Base-by-base conservation (phyloP, 345 rosid genomes). In the Pugionium dolabratum region DNA sequence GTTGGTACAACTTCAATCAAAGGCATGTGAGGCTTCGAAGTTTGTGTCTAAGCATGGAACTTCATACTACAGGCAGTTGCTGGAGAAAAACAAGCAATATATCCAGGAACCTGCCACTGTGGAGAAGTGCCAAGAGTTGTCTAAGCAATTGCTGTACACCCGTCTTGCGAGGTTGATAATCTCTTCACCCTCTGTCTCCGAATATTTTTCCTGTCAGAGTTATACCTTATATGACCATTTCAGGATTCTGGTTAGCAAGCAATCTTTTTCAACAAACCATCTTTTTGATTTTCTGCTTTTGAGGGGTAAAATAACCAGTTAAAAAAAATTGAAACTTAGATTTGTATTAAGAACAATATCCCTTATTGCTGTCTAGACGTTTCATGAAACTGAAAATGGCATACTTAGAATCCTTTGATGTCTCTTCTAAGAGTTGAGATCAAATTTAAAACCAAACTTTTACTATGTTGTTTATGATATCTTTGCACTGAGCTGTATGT, bases 61-160 rank as follows among this genome's bases (percentile, higher is more conserved):
- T 75, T 64, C 83, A 37, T 91, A 85, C 78, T 84, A 91, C 79
- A 86, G 73, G 78, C 88, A 86, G 81, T 70, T 88, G 83, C 40
- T 88, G 75, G 96, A 86, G 73, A 77, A 81, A 83, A 91, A 91
- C 83, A 86, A 86, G 76, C 86, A 91, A 5, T 86, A 78, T 73
- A 79, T 88, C 54, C 94, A 86, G 77, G 84, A 88, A 52, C 96
- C 96, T 18, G 81, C 96, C 4, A 86, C 96, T 0, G 84, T 81
- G 4, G 89, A 91, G 72, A 91, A 79, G 56, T 91, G 96, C 72
- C 79, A 80, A 67, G 76, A 72, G 59, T 62, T 88, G 75, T 68
- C 94, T n/a, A 91, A 91, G 77, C 94, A 88, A 52, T 76, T 91
- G 66, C 54, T 91, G 4, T 86, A 91, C 83, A 86, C 96, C 49